Evolutionary conservation across 2,329 filamentous ascomycete genomes (phyloP).

Genomic region (Nothophaeocryptopus gaeumannii): DNA sequence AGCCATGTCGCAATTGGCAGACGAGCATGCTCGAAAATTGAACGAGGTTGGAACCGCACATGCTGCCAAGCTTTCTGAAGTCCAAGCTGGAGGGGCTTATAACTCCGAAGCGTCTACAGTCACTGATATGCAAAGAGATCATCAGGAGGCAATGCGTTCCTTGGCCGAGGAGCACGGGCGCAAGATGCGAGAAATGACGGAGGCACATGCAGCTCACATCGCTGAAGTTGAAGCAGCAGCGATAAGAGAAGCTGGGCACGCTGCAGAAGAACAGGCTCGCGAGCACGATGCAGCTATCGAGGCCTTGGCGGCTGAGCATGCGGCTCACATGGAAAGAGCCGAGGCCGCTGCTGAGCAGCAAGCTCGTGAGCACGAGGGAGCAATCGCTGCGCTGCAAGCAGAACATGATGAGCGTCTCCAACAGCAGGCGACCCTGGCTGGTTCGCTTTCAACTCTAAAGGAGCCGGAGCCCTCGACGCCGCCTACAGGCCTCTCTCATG

Average conservation of each 20-base stretch:
- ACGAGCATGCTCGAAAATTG: conserved; percentile 9
- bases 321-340: not conserved
- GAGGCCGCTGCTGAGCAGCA: conserved; percentile 5
- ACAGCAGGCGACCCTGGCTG: conserved; percentile 2
- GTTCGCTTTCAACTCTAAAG: not conserved
- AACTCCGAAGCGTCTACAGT: conserved; percentile 3
- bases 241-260: conserved; percentile 13
- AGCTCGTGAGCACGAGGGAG: conserved; percentile 11
- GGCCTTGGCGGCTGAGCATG: conserved; percentile 11
- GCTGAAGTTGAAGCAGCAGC: conserved; percentile 20
- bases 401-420: conserved; percentile 10
- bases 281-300: conserved; percentile 14
- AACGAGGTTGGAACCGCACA: conserved; percentile 8
- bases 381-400: conserved; percentile 9
- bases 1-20: conserved; percentile 8
- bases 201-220: conserved; percentile 15
- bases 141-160: conserved; percentile 9
- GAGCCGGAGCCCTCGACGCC: conserved; percentile 5
- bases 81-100: conserved; percentile 6
- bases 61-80: conserved; percentile 8
- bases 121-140: conserved; percentile 7
- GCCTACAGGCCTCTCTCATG: conserved; percentile 18
- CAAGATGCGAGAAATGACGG: conserved; percentile 16
- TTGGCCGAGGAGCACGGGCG: conserved; percentile 18
- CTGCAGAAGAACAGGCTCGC: conserved; percentile 15